phyloP scores from a whole-genome alignment of 352 stramenopile genomes.

The Phytophthora kernoviae region DNA sequence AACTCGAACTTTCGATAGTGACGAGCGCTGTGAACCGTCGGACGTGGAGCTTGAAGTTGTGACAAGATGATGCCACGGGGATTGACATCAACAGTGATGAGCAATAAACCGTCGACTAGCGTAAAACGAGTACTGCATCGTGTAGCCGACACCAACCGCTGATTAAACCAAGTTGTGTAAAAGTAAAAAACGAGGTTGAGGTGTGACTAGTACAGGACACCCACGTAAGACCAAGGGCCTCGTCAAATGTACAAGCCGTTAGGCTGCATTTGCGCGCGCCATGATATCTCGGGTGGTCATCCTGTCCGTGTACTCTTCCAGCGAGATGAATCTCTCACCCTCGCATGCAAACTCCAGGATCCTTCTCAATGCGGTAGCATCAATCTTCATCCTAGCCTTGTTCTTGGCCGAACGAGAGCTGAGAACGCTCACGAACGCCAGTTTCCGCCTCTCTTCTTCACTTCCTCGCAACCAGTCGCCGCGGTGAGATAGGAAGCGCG shows the following conservation, averaged over 20 bases:
- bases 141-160: too few species aligned
- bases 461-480: conserved; percentile 17
- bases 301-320: conserved; percentile 32
- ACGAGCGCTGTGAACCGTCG: not conserved
- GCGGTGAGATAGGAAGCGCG: conserved; percentile 19
- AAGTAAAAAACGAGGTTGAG: too few species aligned
- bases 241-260: not conserved
- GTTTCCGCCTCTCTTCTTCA: conserved; percentile 8
- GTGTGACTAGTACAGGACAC: too few species aligned
- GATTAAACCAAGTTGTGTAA: too few species aligned
- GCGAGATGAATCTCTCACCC: conserved; percentile 18
- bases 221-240: too few species aligned
- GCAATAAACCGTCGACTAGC: too few species aligned
- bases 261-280: conserved; percentile 12
- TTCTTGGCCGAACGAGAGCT: not conserved
- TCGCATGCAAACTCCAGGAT: conserved; percentile 27
- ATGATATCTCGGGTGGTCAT: conserved; percentile 29
- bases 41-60: conserved; percentile 18
- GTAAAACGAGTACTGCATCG: too few species aligned
- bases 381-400: conserved; percentile 14
- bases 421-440: conserved; percentile 28
- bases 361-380: conserved; percentile 12
- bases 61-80: conserved; percentile 4
- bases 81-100: conserved; percentile 10
- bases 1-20: conserved; percentile 14